Percentiles rank a stretch among this genome's conserved stretches.
Evolutionary conservation across 225 moss, liverwort and hornwort genomes (phyloP).

Genomic region (Ulota crispa): DNA sequence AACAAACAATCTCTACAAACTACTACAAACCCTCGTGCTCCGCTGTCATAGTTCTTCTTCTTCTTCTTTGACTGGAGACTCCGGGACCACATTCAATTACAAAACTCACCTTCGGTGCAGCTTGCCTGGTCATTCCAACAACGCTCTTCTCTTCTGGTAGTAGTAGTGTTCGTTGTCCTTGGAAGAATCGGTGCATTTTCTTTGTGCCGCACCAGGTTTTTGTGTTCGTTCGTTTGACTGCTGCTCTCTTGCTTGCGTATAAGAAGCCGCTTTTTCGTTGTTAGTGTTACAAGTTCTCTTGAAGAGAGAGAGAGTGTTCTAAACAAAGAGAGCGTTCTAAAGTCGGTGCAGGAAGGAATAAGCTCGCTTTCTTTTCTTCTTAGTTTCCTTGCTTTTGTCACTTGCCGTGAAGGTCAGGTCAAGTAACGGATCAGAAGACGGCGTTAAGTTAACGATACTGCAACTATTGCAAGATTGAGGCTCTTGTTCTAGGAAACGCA

Average conservation of each 20-base stretch:
- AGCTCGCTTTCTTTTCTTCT: background rate
- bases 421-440: background rate
- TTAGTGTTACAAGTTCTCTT: background rate
- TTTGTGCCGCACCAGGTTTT: slow-evolving; percentile 5
- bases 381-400: background rate
- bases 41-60: background rate
- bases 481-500: background rate
- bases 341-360: slow-evolving; percentile 17
- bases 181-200: background rate
- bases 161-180: background rate
- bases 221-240: slow-evolving; percentile 20
- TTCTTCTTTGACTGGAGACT: slow-evolving; percentile 24
- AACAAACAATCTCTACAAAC: background rate
- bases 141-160: background rate
- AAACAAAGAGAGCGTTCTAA: background rate
- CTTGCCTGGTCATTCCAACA: background rate
- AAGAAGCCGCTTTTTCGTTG: background rate
- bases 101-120: background rate
- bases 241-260: background rate
- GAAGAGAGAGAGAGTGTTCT: background rate
- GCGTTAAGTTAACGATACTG: background rate
- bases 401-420: background rate
- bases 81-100: slow-evolving; percentile 1
- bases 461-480: background rate
- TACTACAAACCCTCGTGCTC: slow-evolving; percentile 32